A percentile compares a stretch with the other conserved stretches of the same genome.
phyloP scores from a whole-genome alignment of 2,329 filamentous ascomycete species.

The Xylaria sp. region DNA sequence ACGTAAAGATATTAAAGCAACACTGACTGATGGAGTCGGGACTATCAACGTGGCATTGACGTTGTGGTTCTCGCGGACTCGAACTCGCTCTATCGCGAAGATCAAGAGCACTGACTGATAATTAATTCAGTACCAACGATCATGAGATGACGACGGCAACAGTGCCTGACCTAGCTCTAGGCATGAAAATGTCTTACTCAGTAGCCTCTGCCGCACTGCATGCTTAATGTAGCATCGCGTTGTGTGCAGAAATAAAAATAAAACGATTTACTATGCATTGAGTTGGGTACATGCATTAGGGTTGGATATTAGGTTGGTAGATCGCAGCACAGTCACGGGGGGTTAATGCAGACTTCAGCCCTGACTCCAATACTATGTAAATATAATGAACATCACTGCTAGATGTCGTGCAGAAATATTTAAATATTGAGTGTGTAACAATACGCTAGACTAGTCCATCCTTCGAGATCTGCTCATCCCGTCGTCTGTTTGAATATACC shows the following conservation, averaged over 20 bases:
- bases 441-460: conserved; percentile 2
- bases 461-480: conserved; percentile 23
- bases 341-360: conserved; percentile 29
- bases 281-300: conserved; percentile 23
- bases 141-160: neutral
- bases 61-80: conserved; percentile 19
- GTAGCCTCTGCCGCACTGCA: conserved; percentile 18
- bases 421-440: conserved; percentile 24
- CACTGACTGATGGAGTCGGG: conserved; percentile 16
- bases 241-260: conserved; percentile 29
- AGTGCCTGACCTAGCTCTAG: conserved; percentile 4
- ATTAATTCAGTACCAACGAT: conserved; percentile 11
- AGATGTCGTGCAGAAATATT: conserved; percentile 33
- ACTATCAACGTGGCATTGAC: conserved; percentile 26
- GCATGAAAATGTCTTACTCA: conserved; percentile 1
- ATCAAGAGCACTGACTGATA: neutral
- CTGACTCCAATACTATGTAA: conserved; percentile 11
- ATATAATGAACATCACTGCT: conserved; percentile 20
- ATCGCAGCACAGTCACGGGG: conserved; percentile 26
- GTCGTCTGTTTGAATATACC: conserved; percentile 1
- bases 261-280: conserved; percentile 31
- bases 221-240: conserved; percentile 29
- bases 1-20: conserved; percentile 17
- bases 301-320: conserved; percentile 12
- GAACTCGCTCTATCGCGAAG: neutral